Evolutionary conservation across 2,329 filamentous ascomycete species (phyloP).

Genomic region (Aspergillus quadricinctus): DNA sequence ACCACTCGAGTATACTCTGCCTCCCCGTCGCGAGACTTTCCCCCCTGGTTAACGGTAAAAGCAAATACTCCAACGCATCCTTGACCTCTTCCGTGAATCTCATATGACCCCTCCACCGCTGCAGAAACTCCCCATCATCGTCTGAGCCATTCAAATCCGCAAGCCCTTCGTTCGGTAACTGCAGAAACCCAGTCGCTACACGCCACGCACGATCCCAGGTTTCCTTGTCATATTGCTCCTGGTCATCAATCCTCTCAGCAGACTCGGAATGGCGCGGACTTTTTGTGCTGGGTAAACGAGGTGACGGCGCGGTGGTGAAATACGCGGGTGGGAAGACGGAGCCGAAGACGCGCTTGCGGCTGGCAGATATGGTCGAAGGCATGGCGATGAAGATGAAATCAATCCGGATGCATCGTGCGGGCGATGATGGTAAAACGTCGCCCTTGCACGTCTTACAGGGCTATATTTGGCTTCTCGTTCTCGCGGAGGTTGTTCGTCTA

Average conservation of each 20-base stretch:
- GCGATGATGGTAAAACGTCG: not conserved
- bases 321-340: slow-evolving; percentile 41
- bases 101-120: slow-evolving; percentile 26
- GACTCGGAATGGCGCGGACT: not conserved
- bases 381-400: slow-evolving; percentile 14
- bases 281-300: not conserved
- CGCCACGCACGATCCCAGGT: slow-evolving; percentile 40
- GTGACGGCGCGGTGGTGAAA: slow-evolving; percentile 19
- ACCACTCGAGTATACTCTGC: slow-evolving; percentile 39
- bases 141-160: slow-evolving; percentile 21
- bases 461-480: not conserved
- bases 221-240: slow-evolving; percentile 25
- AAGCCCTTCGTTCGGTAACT: slow-evolving; percentile 34
- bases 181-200: slow-evolving; percentile 37
- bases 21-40: slow-evolving; percentile 13
- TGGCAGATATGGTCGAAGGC: slow-evolving; percentile 21
- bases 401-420: slow-evolving; percentile 12
- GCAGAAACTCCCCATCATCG: slow-evolving; percentile 25
- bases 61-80: slow-evolving; percentile 33
- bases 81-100: slow-evolving; percentile 26
- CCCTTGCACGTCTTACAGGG: not conserved
- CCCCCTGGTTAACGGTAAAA: slow-evolving; percentile 14
- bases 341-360: slow-evolving; percentile 39
- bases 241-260: slow-evolving; percentile 1
- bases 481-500: not conserved